These are phyloP conservation scores for Bipolaris gigantea DNA, from an alignment of 2,329 filamentous ascomycete species.

Conservation along the genomic window DNA sequence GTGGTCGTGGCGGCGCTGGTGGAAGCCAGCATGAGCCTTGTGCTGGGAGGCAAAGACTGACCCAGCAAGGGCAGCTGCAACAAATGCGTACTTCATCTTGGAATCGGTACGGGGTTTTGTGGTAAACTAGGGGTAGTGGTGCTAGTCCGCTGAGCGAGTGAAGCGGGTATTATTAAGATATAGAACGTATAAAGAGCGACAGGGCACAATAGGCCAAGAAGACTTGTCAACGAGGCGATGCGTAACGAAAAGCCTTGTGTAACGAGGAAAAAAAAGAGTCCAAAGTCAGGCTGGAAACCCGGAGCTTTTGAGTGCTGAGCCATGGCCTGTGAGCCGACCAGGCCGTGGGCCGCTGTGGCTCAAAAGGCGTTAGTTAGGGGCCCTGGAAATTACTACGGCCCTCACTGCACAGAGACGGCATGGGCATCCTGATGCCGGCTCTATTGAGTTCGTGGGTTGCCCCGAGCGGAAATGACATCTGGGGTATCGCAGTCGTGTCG, in stretches of 20 bases:
- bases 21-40: constrained; percentile 64
- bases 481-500: constrained; percentile 23
- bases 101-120: constrained; percentile 40
- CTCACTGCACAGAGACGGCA: constrained; percentile 30
- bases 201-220: constrained; percentile 38
- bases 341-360: constrained; percentile 14
- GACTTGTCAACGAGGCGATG: constrained; percentile 39
- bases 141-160: constrained; percentile 86
- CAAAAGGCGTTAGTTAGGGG: constrained; percentile 37
- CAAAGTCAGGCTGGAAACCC: constrained; percentile 21
- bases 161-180: constrained; percentile 61
- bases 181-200: constrained; percentile 41
- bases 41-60: constrained; percentile 62
- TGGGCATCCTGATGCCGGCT: constrained; percentile 24
- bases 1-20: constrained; percentile 54
- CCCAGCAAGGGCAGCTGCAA: constrained; percentile 61
- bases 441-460: constrained; percentile 30
- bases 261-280: constrained; percentile 23
- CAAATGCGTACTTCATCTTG: constrained; percentile 74
- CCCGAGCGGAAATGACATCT: constrained; percentile 37
- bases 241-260: constrained; percentile 40
- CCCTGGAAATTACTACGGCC: constrained; percentile 33
- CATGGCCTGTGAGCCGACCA: constrained; percentile 22
- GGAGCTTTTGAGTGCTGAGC: constrained; percentile 36
- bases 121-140: constrained; percentile 20